A percentile compares a stretch with the other conserved stretches of the same genome.
phyloP scores from a whole-genome alignment of 108 stramenopile genomes.

The Chaetoceros tenuissimus region DNA sequence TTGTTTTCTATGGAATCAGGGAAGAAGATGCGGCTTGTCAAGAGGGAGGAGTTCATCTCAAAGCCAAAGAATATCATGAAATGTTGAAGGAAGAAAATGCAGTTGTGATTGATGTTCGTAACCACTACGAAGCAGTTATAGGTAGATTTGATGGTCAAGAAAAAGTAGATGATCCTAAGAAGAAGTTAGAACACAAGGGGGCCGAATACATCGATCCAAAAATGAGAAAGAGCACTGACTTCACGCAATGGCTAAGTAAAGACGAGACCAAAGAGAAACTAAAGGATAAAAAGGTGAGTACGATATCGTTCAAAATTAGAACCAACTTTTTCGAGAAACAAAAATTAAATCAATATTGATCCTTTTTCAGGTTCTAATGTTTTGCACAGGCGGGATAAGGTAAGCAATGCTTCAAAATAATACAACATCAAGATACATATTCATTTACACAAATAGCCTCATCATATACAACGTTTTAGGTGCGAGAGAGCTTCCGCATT shows the following conservation, averaged over 20 bases:
- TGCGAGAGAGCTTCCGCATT: conserved; percentile 85
- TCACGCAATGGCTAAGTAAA: conserved; percentile 66
- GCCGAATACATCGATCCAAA: conserved; percentile 77
- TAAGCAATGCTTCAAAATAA: background rate
- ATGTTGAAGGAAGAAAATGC: conserved; percentile 65
- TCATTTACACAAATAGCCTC: background rate
- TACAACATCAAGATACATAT: background rate
- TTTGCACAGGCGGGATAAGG: conserved; percentile 87
- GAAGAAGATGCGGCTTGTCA: conserved; percentile 41
- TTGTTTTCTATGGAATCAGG: conserved; percentile 83
- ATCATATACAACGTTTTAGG: too few relatives aligned
- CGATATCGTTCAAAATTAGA: too few relatives aligned
- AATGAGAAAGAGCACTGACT: conserved; percentile 87
- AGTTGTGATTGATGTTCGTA: conserved; percentile 87
- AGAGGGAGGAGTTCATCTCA: conserved; percentile 72
- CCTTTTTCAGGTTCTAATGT: conserved; percentile 87
- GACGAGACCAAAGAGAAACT: conserved; percentile 66
- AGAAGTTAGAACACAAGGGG: conserved; percentile 18
- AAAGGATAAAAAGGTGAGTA: conserved; percentile 63
- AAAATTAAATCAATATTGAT: too few relatives aligned
- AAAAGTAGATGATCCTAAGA: conserved; percentile 1
- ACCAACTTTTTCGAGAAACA: background rate
- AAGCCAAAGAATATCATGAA: conserved; percentile 72
- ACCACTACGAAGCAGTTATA: conserved; percentile 85
- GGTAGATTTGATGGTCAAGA: conserved; percentile 64